Base-by-base conservation (phyloP, 768 basidiomycete species). In the Auricularia cornea region DNA sequence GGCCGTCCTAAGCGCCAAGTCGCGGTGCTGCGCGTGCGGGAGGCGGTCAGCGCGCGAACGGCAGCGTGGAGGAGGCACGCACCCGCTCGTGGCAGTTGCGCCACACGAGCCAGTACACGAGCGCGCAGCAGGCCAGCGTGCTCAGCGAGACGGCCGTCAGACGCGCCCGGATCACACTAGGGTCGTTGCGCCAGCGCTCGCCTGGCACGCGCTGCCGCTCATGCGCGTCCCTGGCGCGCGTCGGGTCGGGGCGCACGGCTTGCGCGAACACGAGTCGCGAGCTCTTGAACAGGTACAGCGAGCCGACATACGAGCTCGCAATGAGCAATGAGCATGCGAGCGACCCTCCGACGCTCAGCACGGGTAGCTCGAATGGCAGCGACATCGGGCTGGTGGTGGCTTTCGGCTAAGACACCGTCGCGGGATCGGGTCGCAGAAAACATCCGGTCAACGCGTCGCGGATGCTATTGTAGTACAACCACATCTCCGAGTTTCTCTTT, bases 151-250 rank as follows among this genome's bases (percentile, higher is more conserved):
- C 94, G 3, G 89, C 88, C 18, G 79, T 70, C 61, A 97, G 75
- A 26, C 96, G 80, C 4, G 89, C 87, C n/a, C 81, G 79, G 65
- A 98, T 94, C 4, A 96, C 90, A 41, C 81, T 81, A 1, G 94
- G 88, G 69, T 96, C 89, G 71, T 98, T 89, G 65, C 95, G 81
- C 83, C 84, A 86, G 26, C 81, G 76, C 62, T 84, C 83, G 52
- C 79, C 70, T 30, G 62, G 68, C 60, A 76, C 66, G 65, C 73
- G 75, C 59, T 65, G 61, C 63, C 26, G 73, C 52, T 56, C 72
- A 67, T 31, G 66, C 70, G 40, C 71, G 72, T 64, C 71, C 73
- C 62, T 61, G 65, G 60, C 33, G 62, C 65, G 71, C 54, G 67
- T 65, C 63, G 66, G 68, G 31, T 62, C 62, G 61, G 63, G 66